Percentiles rank a stretch among this genome's conserved stretches.
Evolutionary conservation across 2,329 filamentous ascomycete species (phyloP).

Genomic region (Fusarium coicis): DNA sequence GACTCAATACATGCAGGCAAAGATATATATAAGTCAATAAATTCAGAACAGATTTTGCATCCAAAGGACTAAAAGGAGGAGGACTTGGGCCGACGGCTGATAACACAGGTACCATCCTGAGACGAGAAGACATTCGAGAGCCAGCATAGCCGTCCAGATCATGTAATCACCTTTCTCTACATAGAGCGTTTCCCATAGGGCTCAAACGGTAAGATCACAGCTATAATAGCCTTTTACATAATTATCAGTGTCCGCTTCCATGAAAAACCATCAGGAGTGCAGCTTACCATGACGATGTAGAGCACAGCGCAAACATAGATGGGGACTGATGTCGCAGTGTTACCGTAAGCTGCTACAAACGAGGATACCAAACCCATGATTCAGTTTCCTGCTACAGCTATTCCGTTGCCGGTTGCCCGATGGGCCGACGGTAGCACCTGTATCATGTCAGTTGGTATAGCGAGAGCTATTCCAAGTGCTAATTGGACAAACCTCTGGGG

Average conservation of each 20-base stretch:
- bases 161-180: not conserved
- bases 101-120: fast-evolving
- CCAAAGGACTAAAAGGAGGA: no score
- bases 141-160: fast-evolving
- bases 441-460: fast-evolving
- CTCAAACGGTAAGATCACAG: not conserved
- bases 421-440: not conserved
- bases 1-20: no score
- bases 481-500: not conserved
- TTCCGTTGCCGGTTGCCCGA: not conserved
- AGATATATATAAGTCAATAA: not conserved
- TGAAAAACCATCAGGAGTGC: fast-evolving
- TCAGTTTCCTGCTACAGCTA: not conserved
- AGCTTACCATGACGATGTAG: not conserved
- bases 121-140: fast-evolving
- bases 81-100: no score
- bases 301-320: not conserved
- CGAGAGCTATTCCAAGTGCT: no score
- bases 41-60: not conserved
- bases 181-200: not conserved
- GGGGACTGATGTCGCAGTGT: not conserved
- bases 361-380: not conserved
- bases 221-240: not conserved
- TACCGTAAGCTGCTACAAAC: not conserved
- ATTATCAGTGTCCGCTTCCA: no score